Percentiles rank a stretch among this genome's conserved stretches.
These are phyloP conservation scores for Linnemannia zychae DNA, from an alignment of 192 early-diverging fungal genomes.

Conservation along the genomic window DNA sequence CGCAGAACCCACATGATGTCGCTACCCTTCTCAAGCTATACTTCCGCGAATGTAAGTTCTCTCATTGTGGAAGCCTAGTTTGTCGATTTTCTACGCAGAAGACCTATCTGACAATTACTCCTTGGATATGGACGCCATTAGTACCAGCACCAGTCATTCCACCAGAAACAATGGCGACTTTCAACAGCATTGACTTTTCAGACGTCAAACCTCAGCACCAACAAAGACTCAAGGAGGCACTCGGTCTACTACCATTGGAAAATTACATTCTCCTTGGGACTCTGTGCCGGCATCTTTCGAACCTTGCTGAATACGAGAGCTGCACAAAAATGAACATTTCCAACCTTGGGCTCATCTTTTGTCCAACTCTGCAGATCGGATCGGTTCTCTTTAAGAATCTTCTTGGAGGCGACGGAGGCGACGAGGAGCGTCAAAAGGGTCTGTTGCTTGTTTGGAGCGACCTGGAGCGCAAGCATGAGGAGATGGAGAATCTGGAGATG, in stretches of 20 bases:
- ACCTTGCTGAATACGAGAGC: constrained; percentile 58
- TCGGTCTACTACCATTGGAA: constrained; percentile 54
- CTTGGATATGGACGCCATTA: constrained; percentile 6
- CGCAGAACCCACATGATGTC: constrained; percentile 67
- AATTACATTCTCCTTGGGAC: constrained; percentile 64
- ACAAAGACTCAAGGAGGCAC: constrained; percentile 28
- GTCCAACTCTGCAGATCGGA: constrained; percentile 66
- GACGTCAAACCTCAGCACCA: constrained; percentile 12
- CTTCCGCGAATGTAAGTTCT: constrained; percentile 66
- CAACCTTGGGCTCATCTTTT: constrained; percentile 71
- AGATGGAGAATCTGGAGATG: constrained; percentile 54
- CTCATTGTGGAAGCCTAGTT: not conserved
- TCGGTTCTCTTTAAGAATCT: constrained; percentile 66
- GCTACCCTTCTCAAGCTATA: constrained; percentile 69
- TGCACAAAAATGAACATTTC: constrained; percentile 69
- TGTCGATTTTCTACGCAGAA: not conserved
- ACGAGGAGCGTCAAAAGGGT: constrained; percentile 28
- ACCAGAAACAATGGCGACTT: constrained; percentile 36
- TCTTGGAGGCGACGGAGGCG: constrained; percentile 52
- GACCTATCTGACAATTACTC: not conserved
- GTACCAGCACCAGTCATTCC: constrained; percentile 65
- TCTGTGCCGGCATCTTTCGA: constrained; percentile 63
- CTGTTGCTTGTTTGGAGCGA: constrained; percentile 35
- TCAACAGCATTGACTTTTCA: constrained; percentile 53
- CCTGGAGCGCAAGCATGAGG: constrained; percentile 33